Base-by-base conservation (phyloP, 73 alveolate species). In the Tetrahymena elliotti region DNA sequence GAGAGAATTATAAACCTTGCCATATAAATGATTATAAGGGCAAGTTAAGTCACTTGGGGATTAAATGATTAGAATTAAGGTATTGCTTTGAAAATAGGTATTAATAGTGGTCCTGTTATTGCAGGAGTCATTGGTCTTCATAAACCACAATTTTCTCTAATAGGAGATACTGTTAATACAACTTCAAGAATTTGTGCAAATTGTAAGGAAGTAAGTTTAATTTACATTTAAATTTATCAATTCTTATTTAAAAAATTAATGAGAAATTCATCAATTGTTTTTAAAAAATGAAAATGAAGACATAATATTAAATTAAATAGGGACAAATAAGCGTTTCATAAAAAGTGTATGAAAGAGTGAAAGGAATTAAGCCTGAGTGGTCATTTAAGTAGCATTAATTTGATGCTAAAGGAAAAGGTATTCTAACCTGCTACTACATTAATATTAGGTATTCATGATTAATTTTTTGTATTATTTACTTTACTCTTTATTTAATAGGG, bases 61-160 rank as follows among this genome's bases (percentile, higher is more conserved):
- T 53, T 84, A 94, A 38, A 39, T 20, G 96, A 94, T 4, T 35
- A 88, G 33, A 38, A 88, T 31, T 10, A 39, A 96, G 97, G 93
- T 11, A 53, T 94, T 0, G 93, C 53, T 35, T 99, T 99, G 39
- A 99, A 98, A 96, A 99, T 99, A n/a, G 99, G 99, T 27, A 97
- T 99, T 52, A 99, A 99, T 94, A 98, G 97, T 94, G 99, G 99
- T 11, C 96, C 97, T 38, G 99, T 99, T 1, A 98, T 98, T 54
- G 98, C 99, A 11, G 99, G 99, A 12, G 99, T 99, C 41, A 99
- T 99, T 1, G 99, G 99, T 4, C 98, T 98, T 35, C 99, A 98
- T 94, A 99, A 99, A 83, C 99, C 99, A 1, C 97, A 99, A 95
- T 99, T 99, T 96, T 97, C 99, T 24, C 96, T 99, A 39, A 97